phyloP scores from a whole-genome alignment of 768 basidiomycete species.

The Amanita thiersii region DNA sequence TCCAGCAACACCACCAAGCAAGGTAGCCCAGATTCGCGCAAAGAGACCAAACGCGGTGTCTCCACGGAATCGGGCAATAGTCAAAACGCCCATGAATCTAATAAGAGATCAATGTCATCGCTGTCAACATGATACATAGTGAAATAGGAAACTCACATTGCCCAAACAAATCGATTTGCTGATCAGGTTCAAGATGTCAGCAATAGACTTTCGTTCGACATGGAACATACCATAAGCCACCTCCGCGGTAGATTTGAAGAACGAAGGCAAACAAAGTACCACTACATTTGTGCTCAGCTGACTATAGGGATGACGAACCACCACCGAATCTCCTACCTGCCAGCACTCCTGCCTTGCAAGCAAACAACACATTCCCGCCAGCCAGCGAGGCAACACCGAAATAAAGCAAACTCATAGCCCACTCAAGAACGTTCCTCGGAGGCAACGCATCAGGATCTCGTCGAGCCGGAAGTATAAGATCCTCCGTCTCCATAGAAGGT shows the following conservation, averaged over 20 bases:
- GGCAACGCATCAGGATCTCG: constrained; percentile 74
- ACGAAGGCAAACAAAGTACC: constrained; percentile 49
- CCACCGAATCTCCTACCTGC: constrained; percentile 32
- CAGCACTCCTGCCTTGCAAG: constrained; percentile 62
- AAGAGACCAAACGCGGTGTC: constrained; percentile 66
- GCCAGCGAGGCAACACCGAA: constrained; percentile 28
- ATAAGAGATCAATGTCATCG: not conserved
- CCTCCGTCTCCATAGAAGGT: constrained; percentile 26
- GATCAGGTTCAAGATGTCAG: constrained; percentile 6
- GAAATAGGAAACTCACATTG: constrained; percentile 37
- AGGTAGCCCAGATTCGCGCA: constrained; percentile 54
- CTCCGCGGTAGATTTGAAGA: constrained; percentile 42
- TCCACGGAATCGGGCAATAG: constrained; percentile 62
- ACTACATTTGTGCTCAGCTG: constrained; percentile 25
- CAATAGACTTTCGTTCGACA: constrained; percentile 15
- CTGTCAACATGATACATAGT: not conserved
- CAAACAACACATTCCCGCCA: constrained; percentile 58
- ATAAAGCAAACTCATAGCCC: constrained; percentile 38
- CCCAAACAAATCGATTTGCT: constrained; percentile 69
- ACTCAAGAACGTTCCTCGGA: constrained; percentile 52
- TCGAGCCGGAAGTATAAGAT: constrained; percentile 47
- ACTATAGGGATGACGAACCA: not conserved
- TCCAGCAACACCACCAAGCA: constrained; percentile 56
- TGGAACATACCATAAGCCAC: constrained; percentile 46
- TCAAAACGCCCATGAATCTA: constrained; percentile 72